Base-by-base conservation (phyloP, 1,284 basidiomycete genomes). In the Anthracocystis panici-leucophaei region DNA sequence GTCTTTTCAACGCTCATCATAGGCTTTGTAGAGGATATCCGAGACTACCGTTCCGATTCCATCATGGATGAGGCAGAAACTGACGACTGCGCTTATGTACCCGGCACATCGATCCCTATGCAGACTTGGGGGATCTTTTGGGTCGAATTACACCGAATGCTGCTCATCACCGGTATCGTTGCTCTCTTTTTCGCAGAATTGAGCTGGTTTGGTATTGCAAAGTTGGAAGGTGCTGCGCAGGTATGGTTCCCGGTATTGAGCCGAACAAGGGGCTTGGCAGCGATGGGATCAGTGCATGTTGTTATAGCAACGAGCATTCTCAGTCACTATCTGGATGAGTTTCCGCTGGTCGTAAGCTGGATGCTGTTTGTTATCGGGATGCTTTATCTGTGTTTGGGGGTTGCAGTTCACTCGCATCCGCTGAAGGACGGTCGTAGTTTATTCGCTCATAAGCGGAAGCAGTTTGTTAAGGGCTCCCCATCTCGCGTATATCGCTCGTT, bases 51-150 rank as follows among this genome's bases (percentile, higher is more conserved):
- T 49, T 38, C 60, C 45, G 61, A 57, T n/a, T 29, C 41, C 1
- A 57, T 53, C 51, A 65, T 69, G 62, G 59, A 58, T 33, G 49
- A 57, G 11, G 73, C 67, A 0, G 20, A 53, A 23, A 25, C 48
- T 2, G 62, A 75, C 14, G 73, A 73, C 23, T 80, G 75, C 57
- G 71, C 70, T 4, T 81, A 78, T 25, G 57, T 72, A 3, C 78
- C 76, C 4, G 78, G 78, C 18, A 80, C 75, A 0, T 70, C 67
- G 14, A 69, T 80, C 41, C 80, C 79, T 7, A 76, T 69, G 55
- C 74, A 77, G 35, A 70, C 75, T 1, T 80, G 80, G 77, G 80
- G 80, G 45, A 58, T 80, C 51, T 81, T 81, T 38, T 81, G 80
- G 80, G 62, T 70, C 25, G 76, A 78, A 48, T 21, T 81, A 1